Conservation (phyloP, 345 rosid species). For the Acer yangbiense region DNA sequence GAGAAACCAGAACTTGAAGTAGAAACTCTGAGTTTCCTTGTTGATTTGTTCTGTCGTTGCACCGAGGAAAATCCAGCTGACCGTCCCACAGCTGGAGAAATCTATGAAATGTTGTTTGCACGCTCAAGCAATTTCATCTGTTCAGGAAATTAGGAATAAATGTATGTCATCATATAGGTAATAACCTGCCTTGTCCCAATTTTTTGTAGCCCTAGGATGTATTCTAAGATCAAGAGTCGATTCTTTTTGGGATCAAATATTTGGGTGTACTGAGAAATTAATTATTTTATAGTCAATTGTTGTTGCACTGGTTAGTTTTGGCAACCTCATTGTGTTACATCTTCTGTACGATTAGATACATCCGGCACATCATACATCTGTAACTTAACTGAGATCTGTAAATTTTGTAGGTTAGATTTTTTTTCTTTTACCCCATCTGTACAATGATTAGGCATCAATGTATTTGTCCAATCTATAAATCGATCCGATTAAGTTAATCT, state of each 20-base stretch:
- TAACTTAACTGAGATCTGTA: constrained; percentile 24
- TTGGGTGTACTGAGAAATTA: constrained; percentile 12
- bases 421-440: too few species aligned
- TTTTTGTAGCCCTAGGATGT: constrained; percentile 38
- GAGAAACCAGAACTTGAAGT: constrained; percentile 46
- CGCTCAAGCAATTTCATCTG: constrained; percentile 25
- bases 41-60: constrained; percentile 64
- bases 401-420: constrained; percentile 18
- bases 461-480: not conserved
- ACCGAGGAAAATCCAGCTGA: constrained; percentile 67
- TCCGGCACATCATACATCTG: not conserved
- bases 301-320: constrained; percentile 17
- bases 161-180: constrained; percentile 18
- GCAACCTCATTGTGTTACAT: not conserved
- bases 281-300: not conserved
- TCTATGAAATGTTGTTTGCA: constrained; percentile 49
- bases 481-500: not conserved
- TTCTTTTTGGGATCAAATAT: constrained; percentile 21
- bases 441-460: not conserved
- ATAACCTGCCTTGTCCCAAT: not conserved
- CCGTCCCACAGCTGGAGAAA: constrained; percentile 65
- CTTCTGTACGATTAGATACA: not conserved
- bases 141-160: constrained; percentile 20
- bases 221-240: not conserved
- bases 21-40: constrained; percentile 62